Conservation (phyloP, 2,329 filamentous ascomycete species). For the Trichoderma semiorbis region DNA sequence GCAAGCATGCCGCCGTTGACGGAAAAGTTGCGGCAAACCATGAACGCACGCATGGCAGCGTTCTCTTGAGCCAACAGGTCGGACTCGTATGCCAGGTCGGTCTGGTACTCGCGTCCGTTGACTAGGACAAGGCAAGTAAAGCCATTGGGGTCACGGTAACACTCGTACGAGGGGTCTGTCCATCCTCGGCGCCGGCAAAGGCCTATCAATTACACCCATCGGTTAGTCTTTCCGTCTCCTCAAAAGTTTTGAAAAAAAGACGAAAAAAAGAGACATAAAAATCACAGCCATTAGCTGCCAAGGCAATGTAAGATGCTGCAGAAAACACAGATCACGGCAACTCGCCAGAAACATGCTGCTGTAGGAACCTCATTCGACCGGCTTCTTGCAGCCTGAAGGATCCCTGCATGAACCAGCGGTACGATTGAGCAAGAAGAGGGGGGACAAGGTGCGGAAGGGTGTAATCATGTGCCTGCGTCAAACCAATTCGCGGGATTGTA, state of each 20-base stretch:
- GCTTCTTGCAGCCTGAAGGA: constrained; percentile 13
- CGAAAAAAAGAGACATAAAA: not conserved
- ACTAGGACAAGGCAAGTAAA: constrained; percentile 90
- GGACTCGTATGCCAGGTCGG: constrained; percentile 78
- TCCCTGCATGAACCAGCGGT: constrained; percentile 1
- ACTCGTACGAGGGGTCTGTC: constrained; percentile 86
- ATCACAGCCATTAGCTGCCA: not conserved
- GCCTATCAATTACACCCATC: constrained; percentile 51
- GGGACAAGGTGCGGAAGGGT: not conserved
- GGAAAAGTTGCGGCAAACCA: constrained; percentile 96
- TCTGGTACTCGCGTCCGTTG: constrained; percentile 95
- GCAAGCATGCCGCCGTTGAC: constrained; percentile 91
- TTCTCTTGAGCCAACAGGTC: constrained; percentile 85
- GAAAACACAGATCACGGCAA: not conserved
- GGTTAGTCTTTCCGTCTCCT: constrained; percentile 3
- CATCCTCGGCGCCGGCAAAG: constrained; percentile 93
- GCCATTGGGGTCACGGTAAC: constrained; percentile 68
- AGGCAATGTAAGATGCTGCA: not conserved
- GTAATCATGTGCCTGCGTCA: not conserved
- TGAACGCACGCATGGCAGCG: constrained; percentile 91
- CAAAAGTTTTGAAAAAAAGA: not conserved
- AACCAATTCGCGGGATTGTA: not conserved
- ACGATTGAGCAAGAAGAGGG: not conserved
- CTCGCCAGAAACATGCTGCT: constrained; percentile 28
- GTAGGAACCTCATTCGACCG: constrained; percentile 31